Evolutionary conservation across 306 rosid species (phyloP).

Genomic region (Corylus avellana): DNA sequence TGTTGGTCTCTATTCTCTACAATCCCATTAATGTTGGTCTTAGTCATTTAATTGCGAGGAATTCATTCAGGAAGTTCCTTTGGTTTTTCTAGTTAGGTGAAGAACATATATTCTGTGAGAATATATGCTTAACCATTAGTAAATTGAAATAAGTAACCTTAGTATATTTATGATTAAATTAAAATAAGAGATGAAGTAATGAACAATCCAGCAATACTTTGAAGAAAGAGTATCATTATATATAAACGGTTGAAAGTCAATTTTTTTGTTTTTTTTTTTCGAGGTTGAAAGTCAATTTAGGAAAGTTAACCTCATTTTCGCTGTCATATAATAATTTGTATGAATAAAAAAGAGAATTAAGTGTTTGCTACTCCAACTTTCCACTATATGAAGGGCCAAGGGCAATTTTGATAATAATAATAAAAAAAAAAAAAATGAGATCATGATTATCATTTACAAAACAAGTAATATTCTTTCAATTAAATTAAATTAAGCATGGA

Average conservation of each 20-base stretch:
- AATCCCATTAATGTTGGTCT: background rate
- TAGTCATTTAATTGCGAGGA: slow-evolving; percentile 3
- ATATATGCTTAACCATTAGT: slow-evolving; percentile 1
- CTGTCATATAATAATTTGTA: background rate
- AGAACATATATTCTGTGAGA: slow-evolving; percentile 1
- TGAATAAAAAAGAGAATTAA: background rate
- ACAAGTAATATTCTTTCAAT: background rate
- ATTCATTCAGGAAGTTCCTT: slow-evolving; percentile 8
- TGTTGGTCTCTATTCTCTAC: background rate
- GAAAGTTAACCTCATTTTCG: slow-evolving; percentile 3
- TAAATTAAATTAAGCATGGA: too few species aligned
- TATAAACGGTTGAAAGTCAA: background rate
- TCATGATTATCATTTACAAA: background rate
- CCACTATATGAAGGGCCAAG: background rate
- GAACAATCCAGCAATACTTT: background rate
- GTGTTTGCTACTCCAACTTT: background rate
- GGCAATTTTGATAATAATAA: background rate
- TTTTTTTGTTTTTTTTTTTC: too few species aligned
- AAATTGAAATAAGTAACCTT: background rate
- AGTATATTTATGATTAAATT: background rate
- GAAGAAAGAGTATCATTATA: background rate
- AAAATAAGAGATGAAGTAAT: background rate
- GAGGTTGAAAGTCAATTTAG: slow-evolving; percentile 30
- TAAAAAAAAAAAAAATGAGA: too few species aligned
- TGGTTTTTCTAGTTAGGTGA: slow-evolving; percentile 15